phyloP scores from a whole-genome alignment of 148 eudicot genomes.

The Mesembryanthemum crystallinum region DNA sequence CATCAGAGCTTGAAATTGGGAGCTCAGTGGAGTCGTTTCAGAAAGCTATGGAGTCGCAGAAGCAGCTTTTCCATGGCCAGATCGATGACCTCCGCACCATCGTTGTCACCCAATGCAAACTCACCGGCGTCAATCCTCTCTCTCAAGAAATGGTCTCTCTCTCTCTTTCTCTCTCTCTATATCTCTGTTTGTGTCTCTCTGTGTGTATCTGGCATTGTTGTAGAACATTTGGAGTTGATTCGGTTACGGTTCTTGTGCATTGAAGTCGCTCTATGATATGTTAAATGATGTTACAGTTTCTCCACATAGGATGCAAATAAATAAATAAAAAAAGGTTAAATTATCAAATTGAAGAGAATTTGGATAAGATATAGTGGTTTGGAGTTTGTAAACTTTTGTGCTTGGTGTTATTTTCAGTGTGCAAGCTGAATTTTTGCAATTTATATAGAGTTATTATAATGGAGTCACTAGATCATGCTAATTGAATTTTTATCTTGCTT shows the following conservation, averaged over 20 bases:
- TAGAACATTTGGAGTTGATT: background rate
- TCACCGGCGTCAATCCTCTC: constrained; percentile 89
- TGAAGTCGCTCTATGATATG: background rate
- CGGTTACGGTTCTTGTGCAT: background rate
- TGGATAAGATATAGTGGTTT: background rate
- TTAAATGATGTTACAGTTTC: background rate
- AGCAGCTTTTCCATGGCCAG: constrained; percentile 57
- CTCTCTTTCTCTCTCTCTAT: constrained; percentile 1
- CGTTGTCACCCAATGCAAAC: constrained; percentile 67
- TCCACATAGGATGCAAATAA: too few species aligned
- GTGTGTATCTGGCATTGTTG: background rate
- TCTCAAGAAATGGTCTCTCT: constrained; percentile 87
- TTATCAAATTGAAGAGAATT: background rate
- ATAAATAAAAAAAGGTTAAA: too few species aligned
- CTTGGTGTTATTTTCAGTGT: background rate
- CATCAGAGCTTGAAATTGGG: constrained; percentile 42
- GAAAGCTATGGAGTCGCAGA: constrained; percentile 57
- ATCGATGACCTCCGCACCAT: constrained; percentile 58
- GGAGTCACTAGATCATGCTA: background rate
- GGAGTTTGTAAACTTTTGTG: background rate
- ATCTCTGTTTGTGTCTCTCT: background rate
- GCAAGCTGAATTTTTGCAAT: background rate
- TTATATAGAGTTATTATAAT: background rate
- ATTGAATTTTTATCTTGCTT: constrained; percentile 14
- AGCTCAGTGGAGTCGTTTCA: constrained; percentile 39